Base-by-base conservation (phyloP, 495 filamentous ascomycete species). In the Neurospora intermedia region DNA sequence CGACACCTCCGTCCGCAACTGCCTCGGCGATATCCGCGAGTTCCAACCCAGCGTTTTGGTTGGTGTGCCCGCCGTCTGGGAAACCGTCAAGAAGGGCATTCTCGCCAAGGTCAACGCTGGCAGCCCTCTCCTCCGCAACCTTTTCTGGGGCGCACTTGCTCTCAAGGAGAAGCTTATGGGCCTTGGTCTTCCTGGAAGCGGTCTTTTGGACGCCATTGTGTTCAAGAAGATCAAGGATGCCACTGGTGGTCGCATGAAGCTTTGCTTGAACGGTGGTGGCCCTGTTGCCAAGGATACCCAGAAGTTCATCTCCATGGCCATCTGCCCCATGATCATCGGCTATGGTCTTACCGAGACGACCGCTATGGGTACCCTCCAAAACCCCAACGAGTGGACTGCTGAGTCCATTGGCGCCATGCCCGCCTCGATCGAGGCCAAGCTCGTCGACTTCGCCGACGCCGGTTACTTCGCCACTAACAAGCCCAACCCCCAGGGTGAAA, bases 21-120 rank as follows among this genome's bases (percentile, higher is more conserved):
- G 93, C 88, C 92, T 91, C 79, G 96, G 96, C 74, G 96, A 99
- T 80, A 98, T 99, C 77, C 89, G 91, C 74, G 96, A 99, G 79
- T 94, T 97, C 83, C 90, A 90, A 78, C 96, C 96, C 31, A 94
- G 92, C 23, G 89, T 99, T 75, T 86, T 99, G 62, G 93, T 98
- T 69, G 96, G 96, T 79, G 96, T 99, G 23, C 96, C 96, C 9
- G 94, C 95, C 42, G 96, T 99, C 13, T 99, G 94, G 92, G 96
- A 99, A 83, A 91, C 93, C 0, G 93, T 99, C 76, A 98, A 98
- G 90, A 99, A 99, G 82, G 96, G 96, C 76, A 95, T 99, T 75
- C 85, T 97, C 75, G 86, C 87, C 79, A 96, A 97, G 83, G 89
- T 98, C 73, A 90, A 91, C 82, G 89, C 91, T 75, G 89, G 89